Evolutionary conservation across 441 rosid genomes (phyloP), one percentile per base, ranked within the genome.

Genomic region (Arabidopsis hybrid): DNA sequence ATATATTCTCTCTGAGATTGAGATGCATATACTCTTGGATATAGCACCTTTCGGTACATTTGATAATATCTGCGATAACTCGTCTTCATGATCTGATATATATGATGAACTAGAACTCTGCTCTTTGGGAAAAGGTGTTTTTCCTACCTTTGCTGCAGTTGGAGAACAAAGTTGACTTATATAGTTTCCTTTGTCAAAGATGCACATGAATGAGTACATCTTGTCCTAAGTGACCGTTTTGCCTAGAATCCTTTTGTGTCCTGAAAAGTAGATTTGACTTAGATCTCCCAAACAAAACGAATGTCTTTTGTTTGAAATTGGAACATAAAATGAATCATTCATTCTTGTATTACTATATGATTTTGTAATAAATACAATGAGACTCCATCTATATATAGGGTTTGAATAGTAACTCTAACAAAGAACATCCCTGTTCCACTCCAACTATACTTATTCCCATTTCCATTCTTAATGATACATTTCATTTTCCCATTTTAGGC

Each of bases 151-250:
- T 69, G 93, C 95, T 69, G 93, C 96, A 75, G 97, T 87, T 87
- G 70, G 97, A 92, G 80, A 92, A 91, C 76, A 72, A 83, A 85
- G 92, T 92, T 65, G 95, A 92, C 83, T 91, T 88, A 91, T 83
- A 92, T 95, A 38, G 93, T 92, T 81, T 92, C 96, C n/a, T 90
- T 95, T 60, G 98, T 95, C 67, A 92, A 92, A 82, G 97, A 89
- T 84, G 92, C 95, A 62, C 84, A 92, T 62, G 99, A 95, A 81
- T 79, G 72, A 80, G 99, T 92, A 79, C 84, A 43, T 60, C 55
- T 26, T 52, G 4, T 36, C 12, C 47, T 29, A 42, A 64, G 45
- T 51, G 68, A 65, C 59, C 50, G 9, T 1, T 29, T 72, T 47
- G 38, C 60, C 35, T 10, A 5, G 3, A 32, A 53, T 53, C 8